Conservation (phyloP, 2,329 filamentous ascomycete genomes). For the Chlorencoelia australis region DNA sequence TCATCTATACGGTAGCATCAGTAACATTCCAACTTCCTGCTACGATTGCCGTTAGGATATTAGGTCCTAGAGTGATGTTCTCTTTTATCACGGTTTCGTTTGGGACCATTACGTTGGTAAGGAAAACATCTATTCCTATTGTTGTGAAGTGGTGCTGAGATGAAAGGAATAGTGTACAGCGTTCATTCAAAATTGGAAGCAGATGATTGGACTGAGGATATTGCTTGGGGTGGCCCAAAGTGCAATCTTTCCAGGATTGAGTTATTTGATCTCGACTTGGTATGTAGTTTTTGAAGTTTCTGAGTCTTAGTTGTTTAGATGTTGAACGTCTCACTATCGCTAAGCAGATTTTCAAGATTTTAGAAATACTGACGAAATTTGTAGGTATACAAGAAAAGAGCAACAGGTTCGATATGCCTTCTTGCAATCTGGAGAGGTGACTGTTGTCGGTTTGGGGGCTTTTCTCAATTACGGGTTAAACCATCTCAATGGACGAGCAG, state of each 20-base stretch:
- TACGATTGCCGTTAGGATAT: slow-evolving; percentile 53
- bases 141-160: background rate
- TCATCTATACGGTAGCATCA: slow-evolving; percentile 61
- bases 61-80: slow-evolving; percentile 57
- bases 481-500: slow-evolving; percentile 43
- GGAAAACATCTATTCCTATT: background rate
- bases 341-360: no score
- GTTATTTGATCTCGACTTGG: slow-evolving; percentile 36
- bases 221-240: slow-evolving; percentile 55
- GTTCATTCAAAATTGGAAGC: slow-evolving; percentile 55
- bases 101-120: slow-evolving; percentile 49
- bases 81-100: slow-evolving; percentile 48
- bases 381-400: slow-evolving; percentile 26
- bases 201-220: slow-evolving; percentile 59
- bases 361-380: no score
- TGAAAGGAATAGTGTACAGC: slow-evolving; percentile 41
- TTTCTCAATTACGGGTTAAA: slow-evolving; percentile 55
- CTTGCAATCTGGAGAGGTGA: slow-evolving; percentile 56
- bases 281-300: no score
- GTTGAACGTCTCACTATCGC: no score
- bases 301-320: no score
- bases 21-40: slow-evolving; percentile 60
- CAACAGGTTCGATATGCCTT: slow-evolving; percentile 47
- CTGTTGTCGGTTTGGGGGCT: slow-evolving; percentile 36
- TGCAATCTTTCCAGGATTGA: slow-evolving; percentile 41